A percentile compares a stretch with the other conserved stretches of the same genome.
phyloP scores from a whole-genome alignment of 352 stramenopile species.

The Phytophthora sp. region DNA sequence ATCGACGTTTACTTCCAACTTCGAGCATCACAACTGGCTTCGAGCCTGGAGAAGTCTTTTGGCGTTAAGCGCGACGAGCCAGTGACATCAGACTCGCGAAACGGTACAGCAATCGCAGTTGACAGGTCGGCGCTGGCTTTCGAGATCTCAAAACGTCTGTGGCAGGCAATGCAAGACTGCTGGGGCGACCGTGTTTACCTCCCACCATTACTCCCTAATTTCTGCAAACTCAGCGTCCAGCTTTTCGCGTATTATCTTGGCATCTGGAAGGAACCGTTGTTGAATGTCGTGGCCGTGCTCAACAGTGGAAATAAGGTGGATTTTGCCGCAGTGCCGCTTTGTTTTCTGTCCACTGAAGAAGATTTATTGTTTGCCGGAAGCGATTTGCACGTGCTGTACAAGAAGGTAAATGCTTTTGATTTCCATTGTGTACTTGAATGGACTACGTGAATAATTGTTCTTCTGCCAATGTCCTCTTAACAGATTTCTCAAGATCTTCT shows the following conservation, averaged over 20 bases:
- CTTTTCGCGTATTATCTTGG: conserved; percentile 66
- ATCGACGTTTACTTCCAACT: conserved; percentile 90
- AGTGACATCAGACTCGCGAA: conserved; percentile 7
- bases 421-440: background rate
- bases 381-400: conserved; percentile 69
- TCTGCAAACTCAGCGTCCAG: conserved; percentile 77
- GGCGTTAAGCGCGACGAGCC: conserved; percentile 37
- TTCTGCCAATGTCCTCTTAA: conserved; percentile 7
- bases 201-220: conserved; percentile 57
- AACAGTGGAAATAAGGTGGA: conserved; percentile 56
- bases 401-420: conserved; percentile 48
- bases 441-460: background rate
- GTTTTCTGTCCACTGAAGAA: conserved; percentile 58
- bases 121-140: conserved; percentile 43
- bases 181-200: conserved; percentile 69
- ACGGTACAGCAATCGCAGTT: background rate
- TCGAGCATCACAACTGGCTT: conserved; percentile 59
- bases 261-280: conserved; percentile 60
- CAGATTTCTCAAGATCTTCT: conserved; percentile 67
- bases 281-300: conserved; percentile 50
- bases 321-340: conserved; percentile 46
- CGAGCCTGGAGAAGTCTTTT: conserved; percentile 60
- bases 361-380: conserved; percentile 75
- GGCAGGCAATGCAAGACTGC: conserved; percentile 58
- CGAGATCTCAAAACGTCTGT: conserved; percentile 57